Conservation (phyloP, 805 yeast genomes). For the Debaryomyces castellii region DNA sequence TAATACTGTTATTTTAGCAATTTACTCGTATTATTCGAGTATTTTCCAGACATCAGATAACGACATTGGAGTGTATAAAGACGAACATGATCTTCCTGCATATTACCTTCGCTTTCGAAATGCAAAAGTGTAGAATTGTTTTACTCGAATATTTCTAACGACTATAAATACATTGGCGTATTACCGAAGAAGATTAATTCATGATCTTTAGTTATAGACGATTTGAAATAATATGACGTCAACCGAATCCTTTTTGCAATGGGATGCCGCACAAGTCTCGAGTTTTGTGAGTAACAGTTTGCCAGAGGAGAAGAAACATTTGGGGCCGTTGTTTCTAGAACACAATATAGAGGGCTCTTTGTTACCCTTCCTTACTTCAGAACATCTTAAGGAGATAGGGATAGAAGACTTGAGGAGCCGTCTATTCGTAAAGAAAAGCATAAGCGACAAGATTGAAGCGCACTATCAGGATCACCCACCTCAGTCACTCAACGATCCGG, state of each 20-base stretch:
- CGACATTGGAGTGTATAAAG: background rate
- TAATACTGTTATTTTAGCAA: background rate
- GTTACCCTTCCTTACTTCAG: conserved; percentile 64
- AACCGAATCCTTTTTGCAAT: conserved; percentile 36
- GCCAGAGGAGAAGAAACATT: conserved; percentile 18
- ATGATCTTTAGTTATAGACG: background rate
- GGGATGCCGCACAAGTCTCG: conserved; percentile 50
- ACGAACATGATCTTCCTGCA: background rate
- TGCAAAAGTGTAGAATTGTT: background rate
- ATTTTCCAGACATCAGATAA: background rate
- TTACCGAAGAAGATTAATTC: background rate
- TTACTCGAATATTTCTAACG: background rate
- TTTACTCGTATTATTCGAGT: background rate
- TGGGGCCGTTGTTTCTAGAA: conserved; percentile 40
- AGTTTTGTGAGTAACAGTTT: conserved; percentile 25
- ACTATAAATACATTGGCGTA: background rate
- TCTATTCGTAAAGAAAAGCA: conserved; percentile 56
- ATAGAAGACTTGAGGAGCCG: conserved; percentile 53
- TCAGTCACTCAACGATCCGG: conserved; percentile 24
- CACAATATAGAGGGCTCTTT: conserved; percentile 74
- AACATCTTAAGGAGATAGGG: conserved; percentile 75
- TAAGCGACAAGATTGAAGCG: conserved; percentile 50
- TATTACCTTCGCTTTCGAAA: background rate
- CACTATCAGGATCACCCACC: conserved; percentile 30
- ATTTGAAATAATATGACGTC: conserved; percentile 11